These are phyloP conservation scores for Physaria fendleri DNA, from an alignment of 345 rosid genomes.

Conservation along the genomic window DNA sequence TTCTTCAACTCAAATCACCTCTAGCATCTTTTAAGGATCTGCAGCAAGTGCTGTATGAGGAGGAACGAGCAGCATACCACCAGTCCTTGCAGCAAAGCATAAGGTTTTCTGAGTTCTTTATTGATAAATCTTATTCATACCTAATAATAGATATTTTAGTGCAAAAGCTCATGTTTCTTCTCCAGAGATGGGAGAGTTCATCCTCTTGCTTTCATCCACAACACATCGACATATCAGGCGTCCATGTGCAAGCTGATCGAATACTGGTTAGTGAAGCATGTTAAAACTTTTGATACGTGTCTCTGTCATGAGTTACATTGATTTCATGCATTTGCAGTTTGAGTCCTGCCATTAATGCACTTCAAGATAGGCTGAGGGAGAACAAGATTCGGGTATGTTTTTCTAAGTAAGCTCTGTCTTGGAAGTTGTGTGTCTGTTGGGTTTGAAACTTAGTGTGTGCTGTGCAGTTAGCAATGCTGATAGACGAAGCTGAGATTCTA, in stretches of 20 bases:
- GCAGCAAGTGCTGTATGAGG: conserved; percentile 81
- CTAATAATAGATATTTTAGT: conserved; percentile 11
- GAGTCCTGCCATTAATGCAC: conserved; percentile 86
- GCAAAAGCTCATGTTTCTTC: conserved; percentile 9
- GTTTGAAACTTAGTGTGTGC: neutral
- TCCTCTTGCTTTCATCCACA: conserved; percentile 85
- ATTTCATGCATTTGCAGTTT: conserved; percentile 44
- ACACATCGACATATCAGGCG: conserved; percentile 92
- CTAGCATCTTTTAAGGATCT: conserved; percentile 72
- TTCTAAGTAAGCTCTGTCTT: neutral
- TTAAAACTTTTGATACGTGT: neutral
- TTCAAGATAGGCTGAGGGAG: conserved; percentile 80
- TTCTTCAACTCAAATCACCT: conserved; percentile 73
- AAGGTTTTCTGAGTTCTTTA: conserved; percentile 42
- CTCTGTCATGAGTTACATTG: conserved; percentile 1
- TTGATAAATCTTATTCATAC: neutral
- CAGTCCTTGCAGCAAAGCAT: conserved; percentile 68
- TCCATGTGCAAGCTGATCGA: conserved; percentile 95
- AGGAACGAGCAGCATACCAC: conserved; percentile 76
- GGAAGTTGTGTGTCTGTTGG: neutral
- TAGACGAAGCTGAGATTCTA: conserved; percentile 53
- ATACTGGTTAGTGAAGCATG: conserved; percentile 59
- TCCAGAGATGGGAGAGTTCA: conserved; percentile 72
- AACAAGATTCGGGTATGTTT: conserved; percentile 73
- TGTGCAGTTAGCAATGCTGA: conserved; percentile 54